Evolutionary conservation across 257 asterid species (phyloP), one percentile per base, ranked within the genome.

Genomic region (Primulina tabacum): DNA sequence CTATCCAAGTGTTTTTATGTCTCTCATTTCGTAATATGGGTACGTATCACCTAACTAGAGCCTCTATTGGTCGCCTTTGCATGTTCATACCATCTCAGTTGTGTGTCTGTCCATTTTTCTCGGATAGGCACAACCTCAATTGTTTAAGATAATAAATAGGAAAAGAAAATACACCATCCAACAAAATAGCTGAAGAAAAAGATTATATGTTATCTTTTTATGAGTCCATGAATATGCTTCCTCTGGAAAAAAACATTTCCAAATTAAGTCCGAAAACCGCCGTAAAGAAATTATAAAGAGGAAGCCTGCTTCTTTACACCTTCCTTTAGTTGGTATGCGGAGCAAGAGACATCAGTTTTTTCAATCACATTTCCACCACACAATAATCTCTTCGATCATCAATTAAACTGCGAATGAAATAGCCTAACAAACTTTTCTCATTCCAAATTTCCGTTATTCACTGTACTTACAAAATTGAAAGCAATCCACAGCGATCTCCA

Each of bases 391-490:
- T 43, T 43, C 32, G 24, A 26, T 43, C 35, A 4, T 6, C 60
- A 65, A 24, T 26, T 66, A 29, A 12, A 47, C 11, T 20, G 17
- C 11, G 58, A 24, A 30, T 38, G 61, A 38, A 56, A 38, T 43
- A 43, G 53, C 53, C 5, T 3, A 47, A 47, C 7, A 47, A 47
- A 14, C 18, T 47, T 12, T 47, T 12, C 55, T 47, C 7, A 3
- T 2, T 14, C 3, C 6, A 47, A 14, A 14, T 12, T 14, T 12
- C 18, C 1, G 43, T 35, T 8, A 6, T 47, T 66, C 68, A 53
- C 35, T 33, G n/a, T 34, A 75, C 20, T 30, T 7, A 73, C 58
- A 26, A 37, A 58, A 58, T 37, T 61, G 18, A 38, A 21, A 26
- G 38, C 60, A 21, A 47, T 3, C 18, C 55, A 47, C 55, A 1